phyloP scores from a whole-genome alignment of 257 asterid species.

The Nicotiana undulata region DNA sequence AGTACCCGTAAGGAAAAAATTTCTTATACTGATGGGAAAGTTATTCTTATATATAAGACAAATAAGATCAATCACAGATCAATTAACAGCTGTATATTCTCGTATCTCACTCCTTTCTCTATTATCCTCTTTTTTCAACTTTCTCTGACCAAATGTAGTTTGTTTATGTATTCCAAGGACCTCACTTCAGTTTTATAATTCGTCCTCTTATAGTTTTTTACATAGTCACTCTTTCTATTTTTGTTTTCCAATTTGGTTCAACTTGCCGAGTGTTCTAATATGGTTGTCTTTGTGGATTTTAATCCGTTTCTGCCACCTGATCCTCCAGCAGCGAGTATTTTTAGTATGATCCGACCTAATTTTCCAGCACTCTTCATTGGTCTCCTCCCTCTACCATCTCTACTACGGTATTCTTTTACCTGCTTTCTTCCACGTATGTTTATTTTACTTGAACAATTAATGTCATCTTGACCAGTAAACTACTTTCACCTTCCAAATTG shows the following conservation, averaged over 20 bases:
- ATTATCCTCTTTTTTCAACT: background rate
- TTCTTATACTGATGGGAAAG: no score
- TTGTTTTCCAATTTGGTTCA: no score
- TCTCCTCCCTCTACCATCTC: background rate
- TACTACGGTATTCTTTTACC: background rate
- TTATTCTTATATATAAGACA: background rate
- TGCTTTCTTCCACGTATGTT: background rate
- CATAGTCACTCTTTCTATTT: no score
- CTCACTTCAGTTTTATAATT: no score
- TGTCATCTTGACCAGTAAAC: background rate
- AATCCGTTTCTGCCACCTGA: no score
- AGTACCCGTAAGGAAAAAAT: background rate
- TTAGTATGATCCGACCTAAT: background rate
- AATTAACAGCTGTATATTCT: background rate
- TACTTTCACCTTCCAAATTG: background rate
- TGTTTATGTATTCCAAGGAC: no score
- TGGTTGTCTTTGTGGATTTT: no score
- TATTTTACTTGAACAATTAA: background rate
- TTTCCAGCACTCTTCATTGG: background rate
- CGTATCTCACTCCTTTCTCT: background rate
- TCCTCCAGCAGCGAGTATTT: no score
- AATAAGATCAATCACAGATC: background rate
- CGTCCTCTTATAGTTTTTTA: no score
- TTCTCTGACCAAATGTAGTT: no score
- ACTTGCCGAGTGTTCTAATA: no score